Conservation (phyloP, 179 eudicot species). For the Drosera spatulata region DNA sequence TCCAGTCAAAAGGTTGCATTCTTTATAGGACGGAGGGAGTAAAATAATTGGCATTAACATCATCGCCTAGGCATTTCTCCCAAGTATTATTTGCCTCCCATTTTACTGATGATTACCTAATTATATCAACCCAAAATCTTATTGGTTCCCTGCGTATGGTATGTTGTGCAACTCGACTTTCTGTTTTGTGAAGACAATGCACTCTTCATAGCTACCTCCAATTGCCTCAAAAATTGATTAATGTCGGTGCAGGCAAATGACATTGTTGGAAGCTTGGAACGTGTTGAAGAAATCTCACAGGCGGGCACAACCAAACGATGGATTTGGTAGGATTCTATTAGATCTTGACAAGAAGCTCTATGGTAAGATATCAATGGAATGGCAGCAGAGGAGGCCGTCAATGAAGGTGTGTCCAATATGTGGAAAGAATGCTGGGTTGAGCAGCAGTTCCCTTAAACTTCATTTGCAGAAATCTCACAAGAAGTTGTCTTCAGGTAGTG, state of each 20-base stretch:
- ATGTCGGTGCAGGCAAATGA: constrained; percentile 47
- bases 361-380: constrained; percentile 96
- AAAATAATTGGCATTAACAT: not conserved
- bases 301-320: constrained; percentile 97
- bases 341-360: constrained; percentile 64
- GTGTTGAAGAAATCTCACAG: constrained; percentile 69
- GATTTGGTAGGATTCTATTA: constrained; percentile 74
- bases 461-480: constrained; percentile 91
- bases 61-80: constrained; percentile 29
- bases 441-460: constrained; percentile 94
- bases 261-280: constrained; percentile 89
- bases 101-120: no score
- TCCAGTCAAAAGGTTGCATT: no score
- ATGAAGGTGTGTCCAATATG: constrained; percentile 97
- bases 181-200: no score
- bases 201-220: no score
- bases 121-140: no score
- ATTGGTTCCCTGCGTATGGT: no score
- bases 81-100: no score
- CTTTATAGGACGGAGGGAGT: no score
- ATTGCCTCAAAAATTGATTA: no score
- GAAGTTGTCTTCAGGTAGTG: constrained; percentile 90
- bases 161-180: no score
- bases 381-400: constrained; percentile 84
- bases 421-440: constrained; percentile 90